phyloP scores from a whole-genome alignment of 179 eudicot species.

The Spinacia oleracea region DNA sequence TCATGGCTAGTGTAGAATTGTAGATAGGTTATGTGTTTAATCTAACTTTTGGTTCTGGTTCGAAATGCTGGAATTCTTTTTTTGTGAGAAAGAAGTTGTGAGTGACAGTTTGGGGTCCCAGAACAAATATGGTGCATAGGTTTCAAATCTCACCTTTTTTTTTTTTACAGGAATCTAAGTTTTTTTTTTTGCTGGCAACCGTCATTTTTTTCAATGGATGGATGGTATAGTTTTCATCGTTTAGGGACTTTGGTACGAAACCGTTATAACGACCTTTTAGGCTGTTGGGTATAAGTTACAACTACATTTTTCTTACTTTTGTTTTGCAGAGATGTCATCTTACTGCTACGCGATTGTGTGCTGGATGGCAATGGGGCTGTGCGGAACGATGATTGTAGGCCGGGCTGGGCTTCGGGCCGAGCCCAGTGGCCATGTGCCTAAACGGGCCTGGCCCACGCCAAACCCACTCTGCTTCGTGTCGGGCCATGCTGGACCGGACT shows the following conservation, averaged over 20 bases:
- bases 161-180: not conserved
- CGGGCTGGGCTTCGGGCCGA: too few relatives aligned
- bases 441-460: too few relatives aligned
- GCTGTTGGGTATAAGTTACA: not conserved
- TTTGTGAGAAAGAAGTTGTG: slow-evolving; percentile 7
- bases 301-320: too few relatives aligned
- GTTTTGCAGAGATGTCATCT: too few relatives aligned
- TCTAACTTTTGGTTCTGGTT: slow-evolving; percentile 11
- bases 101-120: slow-evolving; percentile 12
- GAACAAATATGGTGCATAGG: slow-evolving; percentile 11
- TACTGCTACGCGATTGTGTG: too few relatives aligned
- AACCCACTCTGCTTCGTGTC: too few relatives aligned
- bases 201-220: not conserved
- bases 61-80: not conserved
- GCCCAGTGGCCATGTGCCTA: too few relatives aligned
- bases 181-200: not conserved
- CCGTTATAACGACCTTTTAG: not conserved
- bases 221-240: not conserved
- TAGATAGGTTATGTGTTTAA: not conserved
- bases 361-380: too few relatives aligned
- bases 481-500: too few relatives aligned
- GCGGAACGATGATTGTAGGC: too few relatives aligned
- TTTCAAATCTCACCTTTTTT: not conserved
- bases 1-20: too few relatives aligned
- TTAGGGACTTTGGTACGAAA: too few relatives aligned